A percentile compares a stretch with the other conserved stretches of the same genome.
These are phyloP conservation scores for Avicennia marina DNA, from an alignment of 257 asterid species.

Conservation along the genomic window DNA sequence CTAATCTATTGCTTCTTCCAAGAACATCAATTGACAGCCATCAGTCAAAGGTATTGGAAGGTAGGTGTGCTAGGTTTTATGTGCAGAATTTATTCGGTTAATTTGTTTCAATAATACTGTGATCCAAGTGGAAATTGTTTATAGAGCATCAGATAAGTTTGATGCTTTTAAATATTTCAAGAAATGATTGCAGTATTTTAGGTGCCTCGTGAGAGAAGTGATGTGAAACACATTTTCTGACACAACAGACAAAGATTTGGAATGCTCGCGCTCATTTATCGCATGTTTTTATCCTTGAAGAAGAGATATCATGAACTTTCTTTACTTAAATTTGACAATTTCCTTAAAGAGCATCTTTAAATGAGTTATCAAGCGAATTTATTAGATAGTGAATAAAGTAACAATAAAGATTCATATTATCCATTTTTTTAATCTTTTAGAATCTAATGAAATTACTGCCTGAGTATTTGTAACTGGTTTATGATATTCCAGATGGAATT, in stretches of 20 bases:
- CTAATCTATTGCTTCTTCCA: slow-evolving; percentile 86
- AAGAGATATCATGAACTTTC: neutral
- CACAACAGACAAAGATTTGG: neutral
- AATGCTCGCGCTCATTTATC: neutral
- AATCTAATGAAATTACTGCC: neutral
- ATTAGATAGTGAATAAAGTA: too few species aligned
- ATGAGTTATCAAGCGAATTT: too few species aligned
- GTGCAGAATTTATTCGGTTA: too few species aligned
- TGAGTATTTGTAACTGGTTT: neutral
- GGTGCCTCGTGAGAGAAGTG: neutral
- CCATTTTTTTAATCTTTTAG: neutral
- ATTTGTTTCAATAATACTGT: too few species aligned
- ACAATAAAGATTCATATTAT: neutral
- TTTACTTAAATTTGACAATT: neutral
- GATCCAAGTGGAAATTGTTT: neutral
- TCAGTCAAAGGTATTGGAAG: slow-evolving; percentile 93
- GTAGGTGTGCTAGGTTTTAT: slow-evolving; percentile 47
- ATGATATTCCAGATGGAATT: neutral
- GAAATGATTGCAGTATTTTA: neutral
- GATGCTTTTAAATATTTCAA: neutral
- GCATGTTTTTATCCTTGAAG: too few species aligned
- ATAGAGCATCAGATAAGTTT: neutral
- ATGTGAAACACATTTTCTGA: neutral
- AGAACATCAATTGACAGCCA: slow-evolving; percentile 78
- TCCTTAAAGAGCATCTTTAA: too few species aligned